Base-by-base conservation (phyloP, 805 yeast genomes). In the Scheffersomyces coipomensis region DNA sequence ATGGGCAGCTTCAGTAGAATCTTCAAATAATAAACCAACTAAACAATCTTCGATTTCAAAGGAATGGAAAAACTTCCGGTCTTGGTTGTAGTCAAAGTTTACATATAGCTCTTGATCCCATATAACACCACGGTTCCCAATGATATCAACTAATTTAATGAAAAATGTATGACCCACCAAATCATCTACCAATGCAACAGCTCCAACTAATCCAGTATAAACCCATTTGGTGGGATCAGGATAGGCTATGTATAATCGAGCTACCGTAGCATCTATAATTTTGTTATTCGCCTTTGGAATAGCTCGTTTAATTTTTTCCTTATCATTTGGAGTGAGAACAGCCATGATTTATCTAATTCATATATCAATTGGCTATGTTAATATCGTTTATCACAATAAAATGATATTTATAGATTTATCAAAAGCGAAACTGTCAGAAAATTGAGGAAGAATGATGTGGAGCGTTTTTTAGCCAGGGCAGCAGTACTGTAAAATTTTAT, bases 101-200 rank as follows among this genome's bases (percentile, higher is more conserved):
- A 88, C 82, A 53, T 87, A 91, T 35, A 93, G 64, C 62, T 93
- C 99, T 62, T 93, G 99, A 61, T 93, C 99, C 99, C 99, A 93
- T 0, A 93, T 48, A 0, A 93, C 96, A 25, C 98, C 98, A 30
- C 85, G 70, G 45, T 80, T 76, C 5, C 95, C 96, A 27, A 71
- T 55, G 23, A 91, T 80, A 55, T 93, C 99, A 5, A 93, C 95
- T 38, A 93, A 58, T 59, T 93, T 93, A 33, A 93, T 71, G 60
- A 89, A 93, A 55, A 87, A 89, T 0, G 97, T 88, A 60, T 91
- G 91, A 2, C 98, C 98, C 2, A 93, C 96, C 10, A 87, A 63
- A 61, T 93, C 99, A 59, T 93, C 96, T 15, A 86, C 96, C 6
- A 93, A 64, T 1, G 81, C 84, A 13, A 90, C 62, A 1, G 97